These are phyloP conservation scores for Gossypioides kirkii DNA, from an alignment of 345 rosid species.

Conservation along the genomic window DNA sequence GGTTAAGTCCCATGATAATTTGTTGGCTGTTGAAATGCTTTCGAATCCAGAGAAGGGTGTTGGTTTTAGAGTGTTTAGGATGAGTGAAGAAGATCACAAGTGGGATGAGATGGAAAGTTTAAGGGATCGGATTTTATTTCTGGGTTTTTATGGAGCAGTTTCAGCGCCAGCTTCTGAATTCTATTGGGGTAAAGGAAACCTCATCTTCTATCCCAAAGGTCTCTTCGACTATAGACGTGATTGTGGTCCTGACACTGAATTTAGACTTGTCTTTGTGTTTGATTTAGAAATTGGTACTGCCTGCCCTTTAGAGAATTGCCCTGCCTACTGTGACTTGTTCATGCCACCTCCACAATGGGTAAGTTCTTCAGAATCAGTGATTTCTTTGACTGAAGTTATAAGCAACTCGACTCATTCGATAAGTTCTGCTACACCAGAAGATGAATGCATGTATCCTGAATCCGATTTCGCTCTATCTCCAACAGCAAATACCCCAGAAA, in stretches of 20 bases:
- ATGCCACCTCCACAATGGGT: conserved; percentile 85
- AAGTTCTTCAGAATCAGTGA: conserved; percentile 17
- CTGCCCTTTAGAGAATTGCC: conserved; percentile 37
- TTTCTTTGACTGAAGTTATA: neutral
- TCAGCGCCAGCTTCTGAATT: conserved; percentile 46
- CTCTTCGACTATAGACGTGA: neutral
- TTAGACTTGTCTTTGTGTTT: conserved; percentile 36
- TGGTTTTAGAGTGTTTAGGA: conserved; percentile 51
- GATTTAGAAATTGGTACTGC: conserved; percentile 51
- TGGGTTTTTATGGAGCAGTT: conserved; percentile 56
- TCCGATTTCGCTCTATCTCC: neutral
- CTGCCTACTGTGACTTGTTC: conserved; percentile 51
- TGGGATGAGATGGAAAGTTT: conserved; percentile 59
- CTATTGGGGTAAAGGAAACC: conserved; percentile 43
- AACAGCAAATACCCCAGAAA: neutral
- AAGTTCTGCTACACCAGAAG: neutral
- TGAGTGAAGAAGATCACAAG: conserved; percentile 35
- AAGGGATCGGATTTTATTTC: conserved; percentile 52
- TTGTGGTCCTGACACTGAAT: too few species aligned
- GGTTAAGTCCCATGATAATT: conserved; percentile 60
- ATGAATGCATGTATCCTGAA: neutral
- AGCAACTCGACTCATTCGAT: neutral
- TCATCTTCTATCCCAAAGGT: conserved; percentile 47
- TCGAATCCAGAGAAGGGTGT: conserved; percentile 42
- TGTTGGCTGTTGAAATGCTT: conserved; percentile 73